Conservation (phyloP, 345 rosid species). For the Jatropha curcas region DNA sequence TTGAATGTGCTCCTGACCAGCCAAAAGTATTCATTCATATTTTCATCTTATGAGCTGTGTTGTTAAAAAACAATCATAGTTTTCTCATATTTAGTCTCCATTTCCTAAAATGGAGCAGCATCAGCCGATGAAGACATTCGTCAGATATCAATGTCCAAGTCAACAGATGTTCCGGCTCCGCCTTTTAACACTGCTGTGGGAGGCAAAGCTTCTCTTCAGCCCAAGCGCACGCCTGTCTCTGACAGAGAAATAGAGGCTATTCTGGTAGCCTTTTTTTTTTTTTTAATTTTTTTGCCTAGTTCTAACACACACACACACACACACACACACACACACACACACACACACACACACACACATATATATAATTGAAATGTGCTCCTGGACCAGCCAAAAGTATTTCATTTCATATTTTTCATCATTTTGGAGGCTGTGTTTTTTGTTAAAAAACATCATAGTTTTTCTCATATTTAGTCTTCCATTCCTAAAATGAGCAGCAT, state of each 20-base stretch:
- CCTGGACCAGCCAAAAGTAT: neutral
- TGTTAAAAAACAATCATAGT: neutral
- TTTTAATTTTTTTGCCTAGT: too few species aligned
- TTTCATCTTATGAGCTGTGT: neutral
- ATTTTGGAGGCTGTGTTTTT: neutral
- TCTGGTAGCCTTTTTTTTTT: slow-evolving; percentile 41
- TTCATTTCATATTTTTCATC: neutral
- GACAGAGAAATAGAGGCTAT: slow-evolving; percentile 70
- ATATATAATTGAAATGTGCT: too few species aligned
- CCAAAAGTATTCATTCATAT: neutral
- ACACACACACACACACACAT: too few species aligned
- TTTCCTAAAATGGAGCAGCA: slow-evolving; percentile 28
- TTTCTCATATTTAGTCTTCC: slow-evolving; percentile 16
- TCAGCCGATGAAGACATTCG: slow-evolving; percentile 16
- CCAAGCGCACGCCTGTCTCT: slow-evolving; percentile 72
- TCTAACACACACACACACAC: too few species aligned
- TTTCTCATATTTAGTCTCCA: slow-evolving; percentile 17
- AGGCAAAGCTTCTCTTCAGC: slow-evolving; percentile 85
- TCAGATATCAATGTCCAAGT: slow-evolving; percentile 29
- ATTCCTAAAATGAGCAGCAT: slow-evolving; percentile 27
- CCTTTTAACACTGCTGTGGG: slow-evolving; percentile 56
- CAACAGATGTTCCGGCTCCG: slow-evolving; percentile 66
- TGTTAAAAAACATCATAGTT: neutral
- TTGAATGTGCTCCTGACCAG: neutral
- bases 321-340: too few species aligned